Percentiles rank a stretch among this genome's conserved stretches.
Evolutionary conservation across 2,329 filamentous ascomycete genomes (phyloP).

Genomic region (Orbilia quercus): DNA sequence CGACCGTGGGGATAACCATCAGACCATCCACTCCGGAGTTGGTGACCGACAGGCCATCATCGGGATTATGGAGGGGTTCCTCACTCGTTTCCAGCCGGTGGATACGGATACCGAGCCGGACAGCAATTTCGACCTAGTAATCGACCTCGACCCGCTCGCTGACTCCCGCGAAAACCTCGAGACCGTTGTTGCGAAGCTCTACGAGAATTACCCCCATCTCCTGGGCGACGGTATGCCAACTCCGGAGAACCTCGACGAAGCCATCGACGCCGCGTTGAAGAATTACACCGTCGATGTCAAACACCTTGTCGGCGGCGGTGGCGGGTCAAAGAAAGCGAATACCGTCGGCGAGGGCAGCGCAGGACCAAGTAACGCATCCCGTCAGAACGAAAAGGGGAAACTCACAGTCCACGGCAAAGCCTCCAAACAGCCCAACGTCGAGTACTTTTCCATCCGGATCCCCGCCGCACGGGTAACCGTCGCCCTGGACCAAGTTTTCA

Average conservation of each 20-base stretch:
- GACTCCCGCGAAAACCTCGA: conserved; percentile 89
- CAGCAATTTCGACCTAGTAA: conserved; percentile 81
- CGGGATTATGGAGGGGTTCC: conserved; percentile 93
- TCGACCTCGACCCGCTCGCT: conserved; percentile 81
- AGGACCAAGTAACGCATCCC: conserved; percentile 62
- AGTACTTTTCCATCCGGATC: conserved; percentile 74
- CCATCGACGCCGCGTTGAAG: conserved; percentile 76
- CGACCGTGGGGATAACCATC: conserved; percentile 91
- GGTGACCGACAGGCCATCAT: conserved; percentile 79
- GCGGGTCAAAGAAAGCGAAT: conserved; percentile 65
- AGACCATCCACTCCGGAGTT: conserved; percentile 90
- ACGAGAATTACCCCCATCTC: conserved; percentile 80
- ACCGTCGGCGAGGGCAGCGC: conserved; percentile 29
- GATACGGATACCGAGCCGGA: conserved; percentile 77
- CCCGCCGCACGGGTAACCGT: conserved; percentile 67
- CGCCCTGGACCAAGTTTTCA: conserved; percentile 78
- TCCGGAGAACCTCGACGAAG: conserved; percentile 78
- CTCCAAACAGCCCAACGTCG: conserved; percentile 69
- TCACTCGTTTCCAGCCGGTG: conserved; percentile 83
- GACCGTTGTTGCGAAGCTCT: conserved; percentile 76
- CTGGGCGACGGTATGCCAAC: conserved; percentile 75
- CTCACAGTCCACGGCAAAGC: conserved; percentile 57
- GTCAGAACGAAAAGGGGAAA: conserved; percentile 21
- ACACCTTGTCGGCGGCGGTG: conserved; percentile 74
- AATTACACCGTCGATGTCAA: conserved; percentile 81